Evolutionary conservation across 805 yeast genomes (phyloP).

Genomic region (Tetrapisispora fleetii): DNA sequence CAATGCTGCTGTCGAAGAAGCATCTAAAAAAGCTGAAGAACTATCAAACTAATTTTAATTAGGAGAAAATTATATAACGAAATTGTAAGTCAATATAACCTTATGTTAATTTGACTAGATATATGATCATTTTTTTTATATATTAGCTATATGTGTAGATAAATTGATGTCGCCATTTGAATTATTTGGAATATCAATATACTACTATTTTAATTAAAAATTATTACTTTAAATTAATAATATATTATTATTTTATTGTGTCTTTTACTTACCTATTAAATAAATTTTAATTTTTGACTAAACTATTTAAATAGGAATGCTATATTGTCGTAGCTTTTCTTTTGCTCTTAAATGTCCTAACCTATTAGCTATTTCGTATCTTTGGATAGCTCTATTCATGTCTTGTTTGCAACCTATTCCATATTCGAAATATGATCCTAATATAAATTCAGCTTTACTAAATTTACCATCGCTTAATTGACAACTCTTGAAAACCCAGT

Average conservation of each 20-base stretch:
- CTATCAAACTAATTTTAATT: background rate
- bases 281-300: background rate
- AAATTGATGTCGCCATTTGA: background rate
- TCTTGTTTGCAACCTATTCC: slow-evolving; percentile 49
- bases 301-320: background rate
- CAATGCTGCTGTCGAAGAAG: slow-evolving; percentile 7
- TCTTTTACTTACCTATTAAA: background rate
- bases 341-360: slow-evolving; percentile 52
- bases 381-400: slow-evolving; percentile 35
- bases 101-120: background rate
- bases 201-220: background rate
- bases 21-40: background rate
- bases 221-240: background rate
- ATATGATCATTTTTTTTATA: background rate
- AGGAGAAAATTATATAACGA: background rate
- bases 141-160: background rate
- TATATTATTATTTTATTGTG: background rate
- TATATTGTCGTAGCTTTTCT: slow-evolving; percentile 6
- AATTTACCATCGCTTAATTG: slow-evolving; percentile 42
- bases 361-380: slow-evolving; percentile 51
- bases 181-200: too few relatives aligned
- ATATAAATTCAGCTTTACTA: slow-evolving; percentile 55
- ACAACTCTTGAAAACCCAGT: slow-evolving; percentile 54
- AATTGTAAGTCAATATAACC: background rate
- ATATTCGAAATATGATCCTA: slow-evolving; percentile 57